Conservation (phyloP, 805 yeast genomes). For the Tetrapisispora taiwanensis region DNA sequence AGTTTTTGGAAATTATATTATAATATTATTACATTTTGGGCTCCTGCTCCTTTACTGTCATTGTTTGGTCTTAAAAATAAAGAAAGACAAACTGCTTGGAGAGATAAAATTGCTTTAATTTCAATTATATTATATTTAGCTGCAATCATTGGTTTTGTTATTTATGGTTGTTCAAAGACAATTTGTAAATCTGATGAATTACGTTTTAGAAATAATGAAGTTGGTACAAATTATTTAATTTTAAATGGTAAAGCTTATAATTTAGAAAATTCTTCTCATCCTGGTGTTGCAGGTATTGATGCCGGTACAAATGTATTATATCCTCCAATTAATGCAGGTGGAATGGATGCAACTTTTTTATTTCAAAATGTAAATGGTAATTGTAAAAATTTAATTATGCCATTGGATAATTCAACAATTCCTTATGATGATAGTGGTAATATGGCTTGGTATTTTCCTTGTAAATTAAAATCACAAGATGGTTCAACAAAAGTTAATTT, state of each 20-base stretch:
- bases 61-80: slow-evolving; percentile 69
- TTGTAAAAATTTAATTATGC: slow-evolving; percentile 68
- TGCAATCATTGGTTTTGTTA: slow-evolving; percentile 69
- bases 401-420: slow-evolving; percentile 58
- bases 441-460: slow-evolving; percentile 95
- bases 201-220: slow-evolving; percentile 52
- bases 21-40: slow-evolving; percentile 78
- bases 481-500: slow-evolving; percentile 62
- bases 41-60: slow-evolving; percentile 51
- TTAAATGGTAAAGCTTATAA: slow-evolving; percentile 78
- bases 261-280: slow-evolving; percentile 62
- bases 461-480: slow-evolving; percentile 58
- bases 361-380: slow-evolving; percentile 90
- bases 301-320: slow-evolving; percentile 64
- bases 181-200: slow-evolving; percentile 47
- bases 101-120: slow-evolving; percentile 84
- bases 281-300: slow-evolving; percentile 69
- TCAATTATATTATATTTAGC: slow-evolving; percentile 67
- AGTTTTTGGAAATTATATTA: slow-evolving; percentile 72
- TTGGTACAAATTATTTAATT: slow-evolving; percentile 45
- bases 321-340: slow-evolving; percentile 84
- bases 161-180: slow-evolving; percentile 81
- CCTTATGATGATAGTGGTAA: slow-evolving; percentile 52
- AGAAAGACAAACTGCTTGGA: slow-evolving; percentile 90
- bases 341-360: slow-evolving; percentile 70